Evolutionary conservation across 2,329 filamentous ascomycete species (phyloP), one percentile per base, ranked within the genome.

Genomic region (Exophiala alcalophila): DNA sequence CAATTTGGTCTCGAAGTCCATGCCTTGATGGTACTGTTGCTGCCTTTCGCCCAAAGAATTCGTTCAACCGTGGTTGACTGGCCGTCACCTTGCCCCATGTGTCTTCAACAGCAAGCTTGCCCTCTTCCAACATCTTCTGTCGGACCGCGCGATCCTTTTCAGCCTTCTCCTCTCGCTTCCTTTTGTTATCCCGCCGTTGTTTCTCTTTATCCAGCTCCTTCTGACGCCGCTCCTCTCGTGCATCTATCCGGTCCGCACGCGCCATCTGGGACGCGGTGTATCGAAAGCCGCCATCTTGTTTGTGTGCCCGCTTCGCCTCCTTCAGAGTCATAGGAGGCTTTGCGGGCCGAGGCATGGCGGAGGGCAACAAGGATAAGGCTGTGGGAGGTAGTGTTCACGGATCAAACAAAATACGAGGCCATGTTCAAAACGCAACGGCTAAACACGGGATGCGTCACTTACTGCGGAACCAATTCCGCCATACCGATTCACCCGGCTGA

Each of bases 41-140:
- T 5, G 32, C 23, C n/a, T 26, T 42, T 18, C 35, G 47, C 15
- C 40, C 47, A 39, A 56, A 56, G 40, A 55, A 56, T 9, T 29
- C 50, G 29, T 52, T 51, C 35, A 56, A 33, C 29, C 54, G 39
- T 3, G 44, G 50, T 32, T 56, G 54, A 26, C 54, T 56, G 3
- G 52, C 50, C 2, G 44, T 47, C 12, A 56, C 50, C 37, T 55
- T 56, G 5, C 52, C 54, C 54, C 52, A 55, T n/a, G 50, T 53
- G 19, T 53, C 50, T 25, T 56, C 54, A 26, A 51, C 30, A 8
- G 30, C 45, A 18, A 56, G 49, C 24, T 50, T 47, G 16, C 56
- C 56, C 21, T 55, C 50, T 5, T 49, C 43, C 12, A 58, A 39
- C 42, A 57, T 46, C 37, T 50, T 46, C 23, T 42, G 44, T 29